Evolutionary conservation across 371 early-diverging fungal genomes (phyloP).

Genomic region (Cokeromyces recurvatus): DNA sequence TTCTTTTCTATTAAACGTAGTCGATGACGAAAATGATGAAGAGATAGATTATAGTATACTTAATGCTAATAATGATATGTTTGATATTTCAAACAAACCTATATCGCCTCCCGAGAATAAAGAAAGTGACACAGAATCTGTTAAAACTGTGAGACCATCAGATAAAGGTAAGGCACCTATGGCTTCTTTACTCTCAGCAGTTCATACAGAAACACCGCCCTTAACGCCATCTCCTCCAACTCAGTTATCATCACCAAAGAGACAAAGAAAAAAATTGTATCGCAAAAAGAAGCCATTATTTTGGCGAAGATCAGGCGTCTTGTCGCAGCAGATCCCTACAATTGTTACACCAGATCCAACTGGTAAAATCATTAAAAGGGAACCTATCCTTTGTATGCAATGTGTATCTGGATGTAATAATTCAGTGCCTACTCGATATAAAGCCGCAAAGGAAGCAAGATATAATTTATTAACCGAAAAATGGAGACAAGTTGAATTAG

Average conservation of each 20-base stretch:
- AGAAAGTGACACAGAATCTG: slow-evolving; percentile 6
- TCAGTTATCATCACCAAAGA: not conserved
- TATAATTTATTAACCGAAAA: slow-evolving; percentile 20
- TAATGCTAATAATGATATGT: too few species aligned
- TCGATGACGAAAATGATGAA: slow-evolving; percentile 7
- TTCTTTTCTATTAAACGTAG: not conserved
- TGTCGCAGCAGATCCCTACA: slow-evolving; percentile 1
- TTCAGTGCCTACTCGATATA: slow-evolving; percentile 26
- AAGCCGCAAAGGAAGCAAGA: slow-evolving; percentile 22
- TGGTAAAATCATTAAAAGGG: slow-evolving; percentile 18
- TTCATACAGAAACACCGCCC: not conserved
- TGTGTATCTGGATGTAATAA: slow-evolving; percentile 5
- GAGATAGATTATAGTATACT: slow-evolving; percentile 4
- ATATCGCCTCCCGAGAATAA: too few species aligned
- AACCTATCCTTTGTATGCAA: slow-evolving; percentile 25
- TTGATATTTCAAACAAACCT: too few species aligned
- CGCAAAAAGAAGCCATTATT: slow-evolving; percentile 3
- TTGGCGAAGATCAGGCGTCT: slow-evolving; percentile 25
- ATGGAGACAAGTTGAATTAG: slow-evolving; percentile 31
- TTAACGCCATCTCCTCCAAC: not conserved
- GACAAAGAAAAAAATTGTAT: too few species aligned
- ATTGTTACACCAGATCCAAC: slow-evolving; percentile 1
- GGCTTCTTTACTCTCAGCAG: too few species aligned
- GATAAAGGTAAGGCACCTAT: not conserved
- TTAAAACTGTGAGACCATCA: slow-evolving; percentile 5